Percentiles rank a stretch among this genome's conserved stretches.
Conservation (phyloP, 345 rosid species). For the Populus davidiana region DNA sequence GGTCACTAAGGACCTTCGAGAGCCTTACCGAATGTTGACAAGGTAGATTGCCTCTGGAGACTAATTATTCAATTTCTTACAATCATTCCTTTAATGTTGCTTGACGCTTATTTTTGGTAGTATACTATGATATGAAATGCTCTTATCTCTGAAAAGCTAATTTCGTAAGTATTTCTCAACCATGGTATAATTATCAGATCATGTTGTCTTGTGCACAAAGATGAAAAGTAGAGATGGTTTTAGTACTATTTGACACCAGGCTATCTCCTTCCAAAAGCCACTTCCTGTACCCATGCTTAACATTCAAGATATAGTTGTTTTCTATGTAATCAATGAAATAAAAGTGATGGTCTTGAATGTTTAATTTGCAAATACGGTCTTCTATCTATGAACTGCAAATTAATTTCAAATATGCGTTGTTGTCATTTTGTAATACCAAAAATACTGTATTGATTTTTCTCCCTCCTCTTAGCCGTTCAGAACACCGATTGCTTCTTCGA, state of each 20-base stretch:
- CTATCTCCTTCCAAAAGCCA: no score
- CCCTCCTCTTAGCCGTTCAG: slow-evolving; percentile 69
- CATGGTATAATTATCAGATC: no score
- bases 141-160: no score
- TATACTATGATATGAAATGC: background rate
- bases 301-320: no score
- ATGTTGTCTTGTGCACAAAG: no score
- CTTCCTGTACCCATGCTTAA: no score
- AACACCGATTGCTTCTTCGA: slow-evolving; percentile 88
- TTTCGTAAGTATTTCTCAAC: background rate
- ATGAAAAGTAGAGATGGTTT: no score
- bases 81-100: background rate
- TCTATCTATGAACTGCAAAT: no score
- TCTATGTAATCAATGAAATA: no score
- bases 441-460: background rate
- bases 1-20: slow-evolving; percentile 92
- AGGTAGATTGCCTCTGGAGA: slow-evolving; percentile 43
- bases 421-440: background rate
- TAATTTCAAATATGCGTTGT: background rate
- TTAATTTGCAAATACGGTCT: no score
- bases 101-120: background rate
- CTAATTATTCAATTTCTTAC: background rate
- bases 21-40: slow-evolving; percentile 95
- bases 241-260: no score
- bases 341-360: no score